These are phyloP conservation scores for Trametes cingulata DNA, from an alignment of 768 basidiomycete species.

Conservation along the genomic window DNA sequence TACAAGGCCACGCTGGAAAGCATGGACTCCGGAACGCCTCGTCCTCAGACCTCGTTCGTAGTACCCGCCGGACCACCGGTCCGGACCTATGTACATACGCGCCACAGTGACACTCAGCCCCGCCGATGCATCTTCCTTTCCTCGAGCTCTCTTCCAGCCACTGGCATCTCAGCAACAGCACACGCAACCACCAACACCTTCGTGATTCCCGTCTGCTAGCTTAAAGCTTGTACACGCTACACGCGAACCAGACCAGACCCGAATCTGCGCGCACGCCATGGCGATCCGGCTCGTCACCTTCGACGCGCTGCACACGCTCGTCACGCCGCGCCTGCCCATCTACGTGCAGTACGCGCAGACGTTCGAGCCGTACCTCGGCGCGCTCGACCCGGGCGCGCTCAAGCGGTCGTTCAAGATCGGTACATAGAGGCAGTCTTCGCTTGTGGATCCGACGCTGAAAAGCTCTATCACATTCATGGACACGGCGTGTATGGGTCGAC, in stretches of 20 bases:
- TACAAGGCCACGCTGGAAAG: too few species aligned
- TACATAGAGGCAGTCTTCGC: constrained; percentile 26
- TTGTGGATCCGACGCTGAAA: not conserved
- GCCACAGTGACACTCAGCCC: not conserved
- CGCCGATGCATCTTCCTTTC: constrained; percentile 1
- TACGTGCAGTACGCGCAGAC: constrained; percentile 64
- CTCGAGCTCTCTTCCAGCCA: too few species aligned
- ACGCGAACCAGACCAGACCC: too few species aligned
- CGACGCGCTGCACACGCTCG: constrained; percentile 75
- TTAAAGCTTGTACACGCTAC: too few species aligned
- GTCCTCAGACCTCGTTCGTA: too few species aligned
- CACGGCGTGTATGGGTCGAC: not conserved
- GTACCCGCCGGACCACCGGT: not conserved
- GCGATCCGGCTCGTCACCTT: constrained; percentile 71
- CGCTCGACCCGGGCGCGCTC: constrained; percentile 52
- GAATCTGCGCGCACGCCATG: constrained; percentile 16
- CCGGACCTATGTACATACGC: not conserved
- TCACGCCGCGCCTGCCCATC: constrained; percentile 68
- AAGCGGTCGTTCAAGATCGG: constrained; percentile 62
- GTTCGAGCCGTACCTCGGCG: constrained; percentile 69
- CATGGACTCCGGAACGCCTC: too few species aligned
- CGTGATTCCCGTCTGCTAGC: not conserved
- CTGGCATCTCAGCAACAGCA: too few species aligned
- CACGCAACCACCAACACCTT: too few species aligned
- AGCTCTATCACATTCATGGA: too few species aligned